A percentile compares a stretch with the other conserved stretches of the same genome.
phyloP scores from a whole-genome alignment of 2,329 filamentous ascomycete genomes.

The Leptographium galeiforme region DNA sequence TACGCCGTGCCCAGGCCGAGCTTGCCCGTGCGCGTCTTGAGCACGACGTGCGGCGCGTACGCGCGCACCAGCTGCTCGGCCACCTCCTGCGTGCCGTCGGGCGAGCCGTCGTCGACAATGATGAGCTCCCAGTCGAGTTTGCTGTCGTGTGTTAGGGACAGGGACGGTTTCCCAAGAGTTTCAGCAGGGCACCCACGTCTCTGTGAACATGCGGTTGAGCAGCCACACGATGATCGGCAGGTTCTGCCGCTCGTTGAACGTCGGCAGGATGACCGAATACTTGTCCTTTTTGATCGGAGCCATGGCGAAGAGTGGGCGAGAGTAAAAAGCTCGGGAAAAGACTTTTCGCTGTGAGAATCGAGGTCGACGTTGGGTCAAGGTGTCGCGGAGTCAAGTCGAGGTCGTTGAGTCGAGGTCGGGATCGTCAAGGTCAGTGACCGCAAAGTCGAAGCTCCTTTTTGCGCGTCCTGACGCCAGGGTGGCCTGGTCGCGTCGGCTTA shows the following conservation, averaged over 20 bases:
- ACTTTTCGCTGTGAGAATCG: too few species aligned
- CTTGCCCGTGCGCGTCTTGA: constrained; percentile 85
- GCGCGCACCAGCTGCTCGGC: constrained; percentile 80
- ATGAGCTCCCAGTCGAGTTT: constrained; percentile 94
- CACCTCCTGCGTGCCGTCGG: constrained; percentile 85
- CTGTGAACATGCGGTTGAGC: constrained; percentile 79
- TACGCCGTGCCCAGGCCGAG: constrained; percentile 95
- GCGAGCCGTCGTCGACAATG: constrained; percentile 95
- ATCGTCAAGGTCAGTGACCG: not conserved
- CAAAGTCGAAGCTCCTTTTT: not conserved
- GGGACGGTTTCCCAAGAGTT: too few species aligned
- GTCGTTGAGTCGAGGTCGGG: not conserved
- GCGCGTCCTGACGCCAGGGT: not conserved
- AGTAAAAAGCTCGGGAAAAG: not conserved
- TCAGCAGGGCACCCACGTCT: constrained; percentile 49
- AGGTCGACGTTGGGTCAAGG: not conserved
- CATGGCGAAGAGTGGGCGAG: constrained; percentile 21
- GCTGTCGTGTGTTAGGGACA: constrained; percentile 28
- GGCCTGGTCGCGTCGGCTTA: not conserved
- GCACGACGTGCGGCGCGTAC: constrained; percentile 66
- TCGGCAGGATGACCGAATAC: constrained; percentile 95
- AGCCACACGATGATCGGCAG: constrained; percentile 93
- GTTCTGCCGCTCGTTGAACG: constrained; percentile 97
- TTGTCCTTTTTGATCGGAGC: constrained; percentile 48
- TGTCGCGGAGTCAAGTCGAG: not conserved